These are phyloP conservation scores for Plasmodium gonderi DNA, from an alignment of 169 alveolate genomes.

Conservation along the genomic window DNA sequence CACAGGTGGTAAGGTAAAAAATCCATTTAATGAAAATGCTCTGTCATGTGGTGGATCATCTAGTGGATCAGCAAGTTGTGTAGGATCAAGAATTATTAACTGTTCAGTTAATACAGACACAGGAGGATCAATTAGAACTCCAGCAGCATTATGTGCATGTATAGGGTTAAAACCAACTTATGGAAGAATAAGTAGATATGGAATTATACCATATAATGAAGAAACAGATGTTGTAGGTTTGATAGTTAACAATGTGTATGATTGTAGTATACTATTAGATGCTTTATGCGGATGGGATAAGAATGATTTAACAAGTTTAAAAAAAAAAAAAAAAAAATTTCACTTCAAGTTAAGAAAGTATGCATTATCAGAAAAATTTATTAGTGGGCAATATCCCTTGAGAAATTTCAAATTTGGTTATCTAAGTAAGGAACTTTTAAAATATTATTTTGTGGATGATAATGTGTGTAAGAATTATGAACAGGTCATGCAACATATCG, in stretches of 20 bases:
- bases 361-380: slow-evolving; percentile 11
- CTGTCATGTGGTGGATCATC: slow-evolving; percentile 84
- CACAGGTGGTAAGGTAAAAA: slow-evolving; percentile 58
- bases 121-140: slow-evolving; percentile 83
- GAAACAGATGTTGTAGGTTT: slow-evolving; percentile 72
- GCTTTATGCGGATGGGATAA: slow-evolving; percentile 37
- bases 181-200: slow-evolving; percentile 71
- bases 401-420: slow-evolving; percentile 44
- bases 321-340: slow-evolving; percentile 22
- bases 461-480: background rate
- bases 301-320: slow-evolving; percentile 22
- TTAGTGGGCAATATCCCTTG: background rate
- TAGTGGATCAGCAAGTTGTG: slow-evolving; percentile 84
- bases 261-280: slow-evolving; percentile 59
- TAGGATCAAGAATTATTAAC: slow-evolving; percentile 77
- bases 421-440: slow-evolving; percentile 10
- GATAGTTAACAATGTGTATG: slow-evolving; percentile 46
- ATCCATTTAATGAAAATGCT: slow-evolving; percentile 70
- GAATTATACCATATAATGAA: slow-evolving; percentile 67
- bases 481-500: slow-evolving; percentile 19
- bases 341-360: slow-evolving; percentile 12
- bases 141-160: slow-evolving; percentile 79
- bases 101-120: slow-evolving; percentile 83
- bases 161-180: slow-evolving; percentile 82
- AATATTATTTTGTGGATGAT: slow-evolving; percentile 26